Evolutionary conservation across 1,284 basidiomycete genomes (phyloP), one percentile per base, ranked within the genome.

Genomic region (Naganishia sp.): DNA sequence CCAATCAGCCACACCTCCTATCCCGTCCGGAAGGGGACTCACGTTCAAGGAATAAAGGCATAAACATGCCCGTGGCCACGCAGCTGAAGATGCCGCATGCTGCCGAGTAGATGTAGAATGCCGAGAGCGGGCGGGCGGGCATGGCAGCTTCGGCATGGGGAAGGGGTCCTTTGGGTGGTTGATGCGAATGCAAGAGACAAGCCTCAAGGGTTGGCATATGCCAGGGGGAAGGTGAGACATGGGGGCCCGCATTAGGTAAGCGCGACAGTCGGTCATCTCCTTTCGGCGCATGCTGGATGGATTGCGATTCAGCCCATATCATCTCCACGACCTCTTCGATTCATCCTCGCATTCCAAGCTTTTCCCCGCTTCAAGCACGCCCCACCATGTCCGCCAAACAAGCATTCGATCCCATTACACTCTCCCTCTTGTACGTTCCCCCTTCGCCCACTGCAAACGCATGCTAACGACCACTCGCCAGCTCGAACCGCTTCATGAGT

Each of bases 21-120:
- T 25, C n/a, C 18, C 11, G 23, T 28, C 25, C 55, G 44, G 56
- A n/a, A 21, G 23, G 0, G 4, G 10, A 72, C 76, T 63, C 49
- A 77, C 78, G 76, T 57, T 80, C 79, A 2, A 80, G 70, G 0
- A 76, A 76, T 56, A 80, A 78, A 0, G 78, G 79, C 39, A 79
- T 66, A 69, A 79, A 80, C 70, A 79, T 67, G 74, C 76, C 70
- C 75, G 52, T 9, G 70, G 76, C 69, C 73, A 78, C 5, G 75
- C 77, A 10, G 75, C 70, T 63, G 56, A 75, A 80, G 6, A 80
- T 77, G 69, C 79, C 78, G 9, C 75, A 75, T 2, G 78, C 79
- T 46, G 77, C 78, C 48, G 77, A 72, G 65, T 78, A 80, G 53
- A 71, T 72, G 65, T 77, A 80, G 53, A 69, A 69, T 28, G 50